These are phyloP conservation scores for Coemansia sp. DNA, from an alignment of 192 early-diverging fungal species.

Conservation along the genomic window DNA sequence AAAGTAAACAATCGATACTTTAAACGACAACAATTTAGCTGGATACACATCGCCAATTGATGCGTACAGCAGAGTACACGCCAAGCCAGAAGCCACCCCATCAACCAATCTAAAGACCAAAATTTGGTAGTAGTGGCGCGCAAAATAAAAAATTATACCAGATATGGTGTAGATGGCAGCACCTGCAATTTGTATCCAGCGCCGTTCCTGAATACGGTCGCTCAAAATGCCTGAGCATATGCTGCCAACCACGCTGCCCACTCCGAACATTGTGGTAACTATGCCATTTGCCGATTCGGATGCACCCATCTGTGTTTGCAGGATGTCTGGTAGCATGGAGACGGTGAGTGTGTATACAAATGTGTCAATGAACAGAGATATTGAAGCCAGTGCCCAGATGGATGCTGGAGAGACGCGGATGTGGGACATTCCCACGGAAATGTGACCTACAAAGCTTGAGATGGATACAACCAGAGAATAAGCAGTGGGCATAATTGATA, in stretches of 20 bases:
- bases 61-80: constrained; percentile 35
- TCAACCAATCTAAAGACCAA: constrained; percentile 32
- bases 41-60: constrained; percentile 41
- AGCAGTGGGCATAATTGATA: neutral
- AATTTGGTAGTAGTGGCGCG: constrained; percentile 32
- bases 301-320: constrained; percentile 31
- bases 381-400: constrained; percentile 32
- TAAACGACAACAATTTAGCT: constrained; percentile 33
- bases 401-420: constrained; percentile 19
- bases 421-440: neutral
- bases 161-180: constrained; percentile 16
- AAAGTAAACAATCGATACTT: constrained; percentile 34
- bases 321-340: constrained; percentile 27
- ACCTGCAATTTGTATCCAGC: constrained; percentile 20
- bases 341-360: constrained; percentile 38
- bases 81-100: constrained; percentile 32
- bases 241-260: constrained; percentile 21
- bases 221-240: constrained; percentile 15
- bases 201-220: constrained; percentile 17
- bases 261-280: constrained; percentile 37
- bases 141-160: constrained; percentile 27
- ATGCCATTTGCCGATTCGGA: constrained; percentile 36
- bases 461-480: constrained; percentile 1
- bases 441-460: neutral
- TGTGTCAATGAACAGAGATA: constrained; percentile 39